Percentiles rank a stretch among this genome's conserved stretches.
Conservation (phyloP, 2,329 filamentous ascomycete species). For the Aspergillus transmontanensis region DNA sequence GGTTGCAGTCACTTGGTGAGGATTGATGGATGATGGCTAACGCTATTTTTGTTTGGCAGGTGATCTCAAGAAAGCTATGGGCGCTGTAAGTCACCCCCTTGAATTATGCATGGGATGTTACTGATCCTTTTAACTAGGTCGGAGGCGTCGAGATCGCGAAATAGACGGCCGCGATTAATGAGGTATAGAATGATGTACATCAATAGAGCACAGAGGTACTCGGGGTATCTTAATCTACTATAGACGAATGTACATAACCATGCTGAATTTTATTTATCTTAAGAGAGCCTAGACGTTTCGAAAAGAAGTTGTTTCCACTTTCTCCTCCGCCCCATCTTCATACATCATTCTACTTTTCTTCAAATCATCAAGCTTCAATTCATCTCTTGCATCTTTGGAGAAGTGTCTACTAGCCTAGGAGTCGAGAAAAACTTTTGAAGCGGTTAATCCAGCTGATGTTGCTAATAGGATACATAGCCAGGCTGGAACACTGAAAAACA, state of each 20-base stretch:
- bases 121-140: conserved; percentile 52
- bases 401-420: too few species aligned
- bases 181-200: neutral
- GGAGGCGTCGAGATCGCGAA: conserved; percentile 73
- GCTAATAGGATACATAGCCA: too few species aligned
- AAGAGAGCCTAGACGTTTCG: too few species aligned
- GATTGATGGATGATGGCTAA: neutral
- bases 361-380: too few species aligned
- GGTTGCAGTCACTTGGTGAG: neutral
- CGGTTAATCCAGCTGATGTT: too few species aligned
- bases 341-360: too few species aligned
- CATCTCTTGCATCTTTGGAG: too few species aligned
- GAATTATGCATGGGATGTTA: conserved; percentile 39
- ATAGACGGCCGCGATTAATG: conserved; percentile 28
- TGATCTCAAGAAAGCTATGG: conserved; percentile 58
- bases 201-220: neutral
- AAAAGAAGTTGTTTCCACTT: too few species aligned
- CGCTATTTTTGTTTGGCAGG: neutral
- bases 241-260: neutral
- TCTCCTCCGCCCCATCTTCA: too few species aligned
- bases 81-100: neutral
- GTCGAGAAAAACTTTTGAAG: too few species aligned
- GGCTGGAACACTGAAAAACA: too few species aligned
- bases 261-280: too few species aligned
- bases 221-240: neutral